Base-by-base conservation (phyloP, 257 asterid genomes). In the Fraxinus pennsylvanica region DNA sequence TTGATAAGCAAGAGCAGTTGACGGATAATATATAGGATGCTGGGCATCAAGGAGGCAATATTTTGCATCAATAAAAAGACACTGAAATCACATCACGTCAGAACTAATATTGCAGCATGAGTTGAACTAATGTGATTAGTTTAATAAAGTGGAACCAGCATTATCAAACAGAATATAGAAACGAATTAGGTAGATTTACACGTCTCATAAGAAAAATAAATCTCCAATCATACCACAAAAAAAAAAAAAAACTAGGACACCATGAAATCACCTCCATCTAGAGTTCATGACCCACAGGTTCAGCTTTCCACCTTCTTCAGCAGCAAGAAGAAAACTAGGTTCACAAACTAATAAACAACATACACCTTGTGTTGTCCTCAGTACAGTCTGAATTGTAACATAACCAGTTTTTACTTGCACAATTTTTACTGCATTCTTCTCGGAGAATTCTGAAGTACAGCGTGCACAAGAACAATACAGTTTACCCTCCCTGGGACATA, bases 251-350 rank as follows among this genome's bases (percentile, higher is more conserved):
- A 59, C 32, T 59, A 25, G 74, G 29, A 73, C 74, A 68, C 68
- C 70, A 78, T 74, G 78, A 68, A 84, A 79, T 87, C 85, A 96
- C 98, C 99, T 96, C 98, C 98, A 93, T 74, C 61, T 86, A 72
- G 94, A 85, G 87, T 90, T 87, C 98, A 95, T 91, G 83, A 80
- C 74, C 99, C 99, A 96, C 68, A 96, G 83, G 85, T 88, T 86
- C 80, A 91, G 91, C 84, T 85, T 91, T 82, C 98, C 99, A 76
- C 89, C 89, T 73, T 87, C 94, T 76, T 92, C 98, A 75, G 95
- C 90, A 81, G 93, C 97, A 73, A 93, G 87, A 74, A 93, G 96
- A 86, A 85, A 82, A 81, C 82, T 85, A 83, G 97, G 92, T 84
- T 79, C 91, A 84, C 97, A 93, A 73, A 93, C 97, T 80, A 96